These are phyloP conservation scores for Trichophyton rubrum DNA, from an alignment of 2,329 filamentous ascomycete genomes.

Conservation along the genomic window DNA sequence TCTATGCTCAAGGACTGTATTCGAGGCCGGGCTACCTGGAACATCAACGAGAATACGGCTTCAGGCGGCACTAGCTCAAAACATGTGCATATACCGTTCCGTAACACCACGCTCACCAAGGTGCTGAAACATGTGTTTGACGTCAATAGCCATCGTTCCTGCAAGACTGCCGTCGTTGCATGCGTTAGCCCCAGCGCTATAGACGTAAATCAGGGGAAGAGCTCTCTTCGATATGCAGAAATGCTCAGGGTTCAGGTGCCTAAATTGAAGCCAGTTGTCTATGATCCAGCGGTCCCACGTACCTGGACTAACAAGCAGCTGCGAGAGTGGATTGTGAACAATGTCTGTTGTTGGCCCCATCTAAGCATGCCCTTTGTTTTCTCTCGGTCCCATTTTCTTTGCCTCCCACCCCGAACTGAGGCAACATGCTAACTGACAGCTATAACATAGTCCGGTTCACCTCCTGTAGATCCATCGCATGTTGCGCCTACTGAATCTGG, in stretches of 20 bases:
- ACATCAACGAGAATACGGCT: not conserved
- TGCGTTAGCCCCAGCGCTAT: constrained; percentile 2
- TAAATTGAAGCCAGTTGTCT: not conserved
- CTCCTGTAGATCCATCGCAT: not conserved
- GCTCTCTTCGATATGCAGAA: constrained; percentile 2
- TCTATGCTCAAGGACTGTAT: not conserved
- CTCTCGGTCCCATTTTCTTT: too few relatives aligned
- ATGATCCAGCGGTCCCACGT: not conserved
- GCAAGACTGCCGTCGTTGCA: constrained; percentile 2
- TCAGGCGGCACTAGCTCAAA: not conserved
- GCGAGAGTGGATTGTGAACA: not conserved
- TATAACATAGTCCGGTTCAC: not conserved
- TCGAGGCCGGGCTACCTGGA: not conserved
- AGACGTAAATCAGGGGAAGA: constrained; percentile 1
- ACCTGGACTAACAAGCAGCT: constrained; percentile 3
- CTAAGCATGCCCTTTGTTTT: not conserved
- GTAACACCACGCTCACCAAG: not conserved
- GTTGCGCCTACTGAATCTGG: constrained; percentile 1
- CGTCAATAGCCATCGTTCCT: constrained; percentile 2
- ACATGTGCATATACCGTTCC: constrained; percentile 2
- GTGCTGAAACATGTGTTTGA: constrained; percentile 4
- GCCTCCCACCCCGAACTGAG: not conserved
- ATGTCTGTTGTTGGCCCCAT: not conserved
- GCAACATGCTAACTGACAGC: not conserved
- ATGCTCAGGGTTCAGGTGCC: constrained; percentile 1